These are phyloP conservation scores for Aspergillus pseudonomiae DNA, from an alignment of 2,329 filamentous ascomycete species.

Conservation along the genomic window DNA sequence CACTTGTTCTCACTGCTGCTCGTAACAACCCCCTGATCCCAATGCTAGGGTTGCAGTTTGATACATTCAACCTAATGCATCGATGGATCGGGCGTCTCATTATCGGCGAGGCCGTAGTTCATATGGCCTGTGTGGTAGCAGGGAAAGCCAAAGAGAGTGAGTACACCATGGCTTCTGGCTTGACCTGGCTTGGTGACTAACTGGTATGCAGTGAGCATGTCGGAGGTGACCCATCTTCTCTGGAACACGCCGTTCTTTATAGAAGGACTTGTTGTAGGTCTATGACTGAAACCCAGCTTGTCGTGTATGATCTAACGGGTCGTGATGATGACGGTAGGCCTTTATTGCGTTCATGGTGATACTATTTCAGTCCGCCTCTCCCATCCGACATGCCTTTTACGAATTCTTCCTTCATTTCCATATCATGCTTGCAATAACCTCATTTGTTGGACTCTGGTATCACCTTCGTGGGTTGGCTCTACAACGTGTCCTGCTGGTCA, in stretches of 20 bases:
- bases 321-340: slow-evolving; percentile 34
- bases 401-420: slow-evolving; percentile 49
- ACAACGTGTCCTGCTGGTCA: slow-evolving; percentile 34
- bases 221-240: slow-evolving; percentile 27
- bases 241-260: slow-evolving; percentile 35
- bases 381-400: slow-evolving; percentile 48
- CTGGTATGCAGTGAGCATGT: slow-evolving; percentile 54
- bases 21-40: slow-evolving; percentile 88
- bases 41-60: slow-evolving; percentile 81
- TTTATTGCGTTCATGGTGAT: slow-evolving; percentile 43
- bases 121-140: slow-evolving; percentile 53
- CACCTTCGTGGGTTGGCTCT: slow-evolving; percentile 34
- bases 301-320: slow-evolving; percentile 47
- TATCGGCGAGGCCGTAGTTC: slow-evolving; percentile 67
- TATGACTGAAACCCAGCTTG: slow-evolving; percentile 46
- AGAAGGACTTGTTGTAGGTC: slow-evolving; percentile 41
- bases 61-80: slow-evolving; percentile 89
- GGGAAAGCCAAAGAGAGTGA: slow-evolving; percentile 25
- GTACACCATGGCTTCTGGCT: slow-evolving; percentile 3
- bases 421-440: slow-evolving; percentile 42
- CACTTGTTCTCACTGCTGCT: slow-evolving; percentile 80
- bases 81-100: slow-evolving; percentile 78
- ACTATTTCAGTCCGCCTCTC: slow-evolving; percentile 44
- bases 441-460: slow-evolving; percentile 44
- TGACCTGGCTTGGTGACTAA: neutral